Conservation (phyloP, 345 rosid species). For the Moringa oleifera region DNA sequence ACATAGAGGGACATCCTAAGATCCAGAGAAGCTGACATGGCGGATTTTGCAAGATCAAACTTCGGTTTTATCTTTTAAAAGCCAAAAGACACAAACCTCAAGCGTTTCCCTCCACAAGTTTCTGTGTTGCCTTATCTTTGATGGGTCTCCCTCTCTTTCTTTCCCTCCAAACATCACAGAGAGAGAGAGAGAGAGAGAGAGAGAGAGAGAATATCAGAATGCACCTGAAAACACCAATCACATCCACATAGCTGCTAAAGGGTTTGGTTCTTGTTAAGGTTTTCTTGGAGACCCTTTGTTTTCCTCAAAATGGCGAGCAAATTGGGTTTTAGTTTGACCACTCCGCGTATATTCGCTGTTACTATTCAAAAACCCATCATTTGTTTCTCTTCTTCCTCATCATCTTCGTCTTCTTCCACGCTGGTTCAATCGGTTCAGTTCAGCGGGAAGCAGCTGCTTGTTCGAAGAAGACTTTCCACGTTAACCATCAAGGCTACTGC, state of each 20-base stretch:
- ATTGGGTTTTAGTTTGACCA: constrained; percentile 49
- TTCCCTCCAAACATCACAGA: constrained; percentile 41
- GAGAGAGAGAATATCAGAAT: constrained; percentile 6
- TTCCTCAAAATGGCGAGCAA: constrained; percentile 36
- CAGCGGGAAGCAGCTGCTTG: constrained; percentile 26
- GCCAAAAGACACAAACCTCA: constrained; percentile 13
- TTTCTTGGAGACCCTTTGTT: background rate
- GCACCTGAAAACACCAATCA: constrained; percentile 19
- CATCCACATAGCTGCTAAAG: constrained; percentile 13
- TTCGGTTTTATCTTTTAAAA: constrained; percentile 17
- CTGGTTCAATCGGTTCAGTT: constrained; percentile 29
- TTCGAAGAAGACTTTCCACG: constrained; percentile 35
- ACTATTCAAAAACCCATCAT: constrained; percentile 38
- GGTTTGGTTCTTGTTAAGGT: background rate
- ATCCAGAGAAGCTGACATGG: constrained; percentile 33
- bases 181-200: background rate
- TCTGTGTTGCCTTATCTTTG: constrained; percentile 33
- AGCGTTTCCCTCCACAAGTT: constrained; percentile 80
- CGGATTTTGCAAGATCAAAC: constrained; percentile 20
- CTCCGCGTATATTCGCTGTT: constrained; percentile 46
- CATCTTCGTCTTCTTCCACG: no score
- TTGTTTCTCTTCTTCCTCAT: constrained; percentile 29
- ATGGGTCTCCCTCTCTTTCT: constrained; percentile 16
- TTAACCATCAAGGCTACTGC: constrained; percentile 68
- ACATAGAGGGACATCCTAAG: background rate